Conservation (phyloP, 2,329 filamentous ascomycete genomes). For the Colletotrichum cuscutae region DNA sequence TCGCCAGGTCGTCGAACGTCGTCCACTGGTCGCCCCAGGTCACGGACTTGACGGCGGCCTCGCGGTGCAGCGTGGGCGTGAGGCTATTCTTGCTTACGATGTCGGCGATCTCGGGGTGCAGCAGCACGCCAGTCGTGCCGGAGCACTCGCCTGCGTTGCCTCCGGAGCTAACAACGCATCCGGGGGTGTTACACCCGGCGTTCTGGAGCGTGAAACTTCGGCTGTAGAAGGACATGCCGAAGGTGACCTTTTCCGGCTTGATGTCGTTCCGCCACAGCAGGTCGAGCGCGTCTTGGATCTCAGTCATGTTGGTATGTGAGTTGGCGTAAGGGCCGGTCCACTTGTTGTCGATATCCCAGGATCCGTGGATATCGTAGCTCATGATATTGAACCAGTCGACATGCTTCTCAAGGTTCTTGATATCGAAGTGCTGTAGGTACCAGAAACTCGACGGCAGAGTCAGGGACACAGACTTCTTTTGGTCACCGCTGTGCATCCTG, state of each 20-base stretch:
- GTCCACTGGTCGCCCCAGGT: constrained; percentile 33
- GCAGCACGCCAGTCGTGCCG: too few species aligned
- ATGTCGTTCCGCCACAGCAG: constrained; percentile 54
- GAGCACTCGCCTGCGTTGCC: too few species aligned
- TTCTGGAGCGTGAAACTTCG: constrained; percentile 30
- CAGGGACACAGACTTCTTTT: background rate
- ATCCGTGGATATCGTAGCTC: constrained; percentile 52
- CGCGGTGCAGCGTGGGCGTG: too few species aligned
- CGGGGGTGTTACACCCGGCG: constrained; percentile 29
- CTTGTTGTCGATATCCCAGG: constrained; percentile 44
- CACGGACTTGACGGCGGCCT: too few species aligned
- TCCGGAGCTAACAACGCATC: constrained; percentile 20
- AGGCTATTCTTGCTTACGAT: too few species aligned
- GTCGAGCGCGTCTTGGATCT: constrained; percentile 49
- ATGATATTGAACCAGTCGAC: constrained; percentile 36
- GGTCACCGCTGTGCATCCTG: too few species aligned
- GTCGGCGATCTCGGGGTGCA: too few species aligned
- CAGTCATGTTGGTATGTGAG: constrained; percentile 52
- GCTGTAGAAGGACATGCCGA: constrained; percentile 55
- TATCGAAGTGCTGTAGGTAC: constrained; percentile 39
- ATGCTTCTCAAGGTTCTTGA: background rate
- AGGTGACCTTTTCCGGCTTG: constrained; percentile 47
- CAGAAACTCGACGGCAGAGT: background rate
- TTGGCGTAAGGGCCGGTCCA: constrained; percentile 38
- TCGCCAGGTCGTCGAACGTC: constrained; percentile 45